These are phyloP conservation scores for Quercus dentata DNA, from an alignment of 306 rosid species.

Conservation along the genomic window DNA sequence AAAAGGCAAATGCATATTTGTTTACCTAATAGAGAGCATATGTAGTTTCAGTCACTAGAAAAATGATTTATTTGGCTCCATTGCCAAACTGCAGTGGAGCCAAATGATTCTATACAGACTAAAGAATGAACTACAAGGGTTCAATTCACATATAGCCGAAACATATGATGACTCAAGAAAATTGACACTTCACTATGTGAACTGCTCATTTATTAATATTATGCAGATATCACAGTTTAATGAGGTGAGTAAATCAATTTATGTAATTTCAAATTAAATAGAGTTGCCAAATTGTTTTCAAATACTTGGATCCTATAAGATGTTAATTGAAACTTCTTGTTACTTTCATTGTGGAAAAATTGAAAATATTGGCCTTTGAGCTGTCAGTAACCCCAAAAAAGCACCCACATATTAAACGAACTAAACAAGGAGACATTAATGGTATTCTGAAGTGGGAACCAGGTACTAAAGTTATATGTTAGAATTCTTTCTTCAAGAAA, in stretches of 20 bases:
- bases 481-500: constrained; percentile 13
- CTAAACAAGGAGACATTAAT: not conserved
- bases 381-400: not conserved
- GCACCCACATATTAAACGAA: not conserved
- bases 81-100: not conserved
- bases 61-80: not conserved
- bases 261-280: not conserved
- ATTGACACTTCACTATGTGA: not conserved
- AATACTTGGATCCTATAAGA: not conserved
- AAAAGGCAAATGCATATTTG: not conserved
- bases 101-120: not conserved
- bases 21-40: not conserved
- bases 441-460: not conserved
- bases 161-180: not conserved
- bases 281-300: not conserved
- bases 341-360: not conserved
- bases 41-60: not conserved
- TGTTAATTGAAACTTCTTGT: not conserved
- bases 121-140: not conserved
- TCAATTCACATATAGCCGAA: not conserved
- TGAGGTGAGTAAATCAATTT: not conserved
- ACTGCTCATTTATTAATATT: not conserved
- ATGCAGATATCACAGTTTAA: not conserved
- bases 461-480: not conserved
- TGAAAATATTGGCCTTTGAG: not conserved